Conservation (phyloP, 805 yeast genomes). For the Starmerella apicola region DNA sequence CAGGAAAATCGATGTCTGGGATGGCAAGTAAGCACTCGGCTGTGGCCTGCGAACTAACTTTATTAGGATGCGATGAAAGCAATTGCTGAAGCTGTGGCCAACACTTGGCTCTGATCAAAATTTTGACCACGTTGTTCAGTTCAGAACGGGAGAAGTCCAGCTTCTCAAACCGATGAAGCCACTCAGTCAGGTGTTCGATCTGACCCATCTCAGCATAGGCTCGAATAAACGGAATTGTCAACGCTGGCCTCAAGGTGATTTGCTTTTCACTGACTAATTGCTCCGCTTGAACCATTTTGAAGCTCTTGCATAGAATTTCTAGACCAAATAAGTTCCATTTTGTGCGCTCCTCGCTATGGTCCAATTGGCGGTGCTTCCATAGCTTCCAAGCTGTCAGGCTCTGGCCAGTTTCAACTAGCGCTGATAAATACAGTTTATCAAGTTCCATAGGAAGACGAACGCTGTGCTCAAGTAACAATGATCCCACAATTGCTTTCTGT, state of each 20-base stretch:
- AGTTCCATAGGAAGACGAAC: neutral
- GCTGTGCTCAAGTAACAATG: conserved; percentile 3
- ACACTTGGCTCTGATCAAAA: neutral
- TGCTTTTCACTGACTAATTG: neutral
- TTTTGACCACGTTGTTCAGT: neutral
- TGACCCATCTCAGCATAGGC: conserved; percentile 4
- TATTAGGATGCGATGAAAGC: neutral
- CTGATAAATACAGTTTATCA: neutral
- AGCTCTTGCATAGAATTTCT: neutral
- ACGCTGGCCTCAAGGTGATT: neutral
- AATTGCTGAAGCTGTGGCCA: conserved; percentile 7
- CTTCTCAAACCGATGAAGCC: conserved; percentile 1
- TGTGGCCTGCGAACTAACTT: conserved; percentile 2
- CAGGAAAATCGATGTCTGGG: neutral
- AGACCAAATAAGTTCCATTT: neutral
- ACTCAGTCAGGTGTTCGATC: neutral
- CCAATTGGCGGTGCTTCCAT: neutral
- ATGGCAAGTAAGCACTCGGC: conserved; percentile 3
- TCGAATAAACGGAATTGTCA: conserved; percentile 2
- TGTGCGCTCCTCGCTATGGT: neutral
- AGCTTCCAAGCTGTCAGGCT: conserved; percentile 1
- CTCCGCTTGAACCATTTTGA: conserved; percentile 5
- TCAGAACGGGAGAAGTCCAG: neutral
- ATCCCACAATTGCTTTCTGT: conserved; percentile 4
- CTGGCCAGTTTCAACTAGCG: conserved; percentile 3